Percentiles rank a stretch among this genome's conserved stretches.
phyloP scores from a whole-genome alignment of 441 rosid genomes.

The Pelargonium citronellum region DNA sequence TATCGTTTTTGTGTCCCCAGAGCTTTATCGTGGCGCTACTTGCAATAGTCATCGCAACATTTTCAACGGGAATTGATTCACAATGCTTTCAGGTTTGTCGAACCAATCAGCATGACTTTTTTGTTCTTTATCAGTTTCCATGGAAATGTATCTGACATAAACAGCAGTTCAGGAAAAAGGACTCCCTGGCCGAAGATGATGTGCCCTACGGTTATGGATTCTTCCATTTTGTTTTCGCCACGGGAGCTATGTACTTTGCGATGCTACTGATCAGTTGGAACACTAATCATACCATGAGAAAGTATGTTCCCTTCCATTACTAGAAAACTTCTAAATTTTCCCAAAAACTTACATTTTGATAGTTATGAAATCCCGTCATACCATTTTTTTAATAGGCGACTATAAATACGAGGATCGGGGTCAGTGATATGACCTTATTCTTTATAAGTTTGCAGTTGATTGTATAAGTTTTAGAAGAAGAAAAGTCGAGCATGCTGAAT shows the following conservation, averaged over 20 bases:
- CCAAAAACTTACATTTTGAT: not conserved
- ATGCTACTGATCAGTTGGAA: constrained; percentile 95
- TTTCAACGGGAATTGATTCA: constrained; percentile 91
- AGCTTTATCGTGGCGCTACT: constrained; percentile 85
- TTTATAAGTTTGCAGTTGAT: no score
- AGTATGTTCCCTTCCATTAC: constrained; percentile 32
- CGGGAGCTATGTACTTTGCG: constrained; percentile 98
- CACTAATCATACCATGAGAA: constrained; percentile 71
- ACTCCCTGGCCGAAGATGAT: constrained; percentile 39
- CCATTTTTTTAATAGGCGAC: no score
- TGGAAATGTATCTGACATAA: constrained; percentile 17
- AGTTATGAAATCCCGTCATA: no score
- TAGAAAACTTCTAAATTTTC: not conserved
- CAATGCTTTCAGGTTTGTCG: constrained; percentile 81
- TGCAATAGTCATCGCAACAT: constrained; percentile 89
- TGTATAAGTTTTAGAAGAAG: no score
- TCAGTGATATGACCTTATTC: no score
- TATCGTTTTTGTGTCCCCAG: constrained; percentile 32
- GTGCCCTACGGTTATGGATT: constrained; percentile 96
- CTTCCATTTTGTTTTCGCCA: constrained; percentile 95
- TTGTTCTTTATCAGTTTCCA: not conserved
- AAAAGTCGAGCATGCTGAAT: not conserved
- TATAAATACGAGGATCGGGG: no score
- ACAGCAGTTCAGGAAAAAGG: constrained; percentile 52
- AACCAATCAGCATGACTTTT: constrained; percentile 1